A percentile compares a stretch with the other conserved stretches of the same genome.
Evolutionary conservation across 257 asterid species (phyloP).

Genomic region (Solanum chmielewskii): DNA sequence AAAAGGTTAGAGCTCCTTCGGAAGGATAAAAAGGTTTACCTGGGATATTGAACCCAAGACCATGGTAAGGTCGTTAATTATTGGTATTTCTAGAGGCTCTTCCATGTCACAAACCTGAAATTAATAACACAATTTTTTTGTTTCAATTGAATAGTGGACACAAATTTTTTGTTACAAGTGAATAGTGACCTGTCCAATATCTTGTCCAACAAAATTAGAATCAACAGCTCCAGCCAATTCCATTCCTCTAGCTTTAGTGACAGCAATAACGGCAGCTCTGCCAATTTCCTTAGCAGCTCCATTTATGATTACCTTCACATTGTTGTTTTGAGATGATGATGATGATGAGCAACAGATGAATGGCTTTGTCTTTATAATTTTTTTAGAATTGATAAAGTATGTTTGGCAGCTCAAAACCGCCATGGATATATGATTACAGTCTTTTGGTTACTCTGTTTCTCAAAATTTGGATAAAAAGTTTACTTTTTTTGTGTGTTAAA

Average conservation of each 20-base stretch:
- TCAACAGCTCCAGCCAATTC: slow-evolving; percentile 89
- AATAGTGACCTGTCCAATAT: slow-evolving; percentile 54
- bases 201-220: slow-evolving; percentile 61
- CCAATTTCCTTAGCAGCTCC: slow-evolving; percentile 94
- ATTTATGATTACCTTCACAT: slow-evolving; percentile 68
- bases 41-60: slow-evolving; percentile 85
- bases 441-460: neutral
- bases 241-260: slow-evolving; percentile 83
- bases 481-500: neutral
- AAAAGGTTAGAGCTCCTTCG: too few relatives aligned
- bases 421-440: slow-evolving; percentile 6
- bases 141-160: neutral
- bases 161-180: neutral
- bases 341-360: slow-evolving; percentile 29
- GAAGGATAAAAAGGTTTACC: slow-evolving; percentile 7
- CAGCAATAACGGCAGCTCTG: slow-evolving; percentile 78
- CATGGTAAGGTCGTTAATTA: slow-evolving; percentile 74
- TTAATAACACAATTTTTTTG: neutral
- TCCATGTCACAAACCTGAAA: slow-evolving; percentile 75
- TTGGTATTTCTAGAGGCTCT: slow-evolving; percentile 77
- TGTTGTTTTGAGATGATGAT: slow-evolving; percentile 28
- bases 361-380: neutral
- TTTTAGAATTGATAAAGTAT: neutral
- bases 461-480: neutral
- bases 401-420: slow-evolving; percentile 46